These are phyloP conservation scores for Fragilaria radians DNA, from an alignment of 108 stramenopile species.

Conservation along the genomic window DNA sequence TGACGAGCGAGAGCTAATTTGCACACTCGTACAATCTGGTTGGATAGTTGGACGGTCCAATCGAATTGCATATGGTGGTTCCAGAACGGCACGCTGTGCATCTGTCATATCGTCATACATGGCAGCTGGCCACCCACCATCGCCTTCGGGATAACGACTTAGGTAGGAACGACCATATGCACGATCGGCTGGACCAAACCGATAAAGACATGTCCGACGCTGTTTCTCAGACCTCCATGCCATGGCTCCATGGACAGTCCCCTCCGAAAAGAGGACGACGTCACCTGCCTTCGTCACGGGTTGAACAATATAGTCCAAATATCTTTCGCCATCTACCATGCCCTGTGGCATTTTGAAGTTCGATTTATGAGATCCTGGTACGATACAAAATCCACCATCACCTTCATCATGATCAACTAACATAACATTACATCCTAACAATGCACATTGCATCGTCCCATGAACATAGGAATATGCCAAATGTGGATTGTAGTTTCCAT, in stretches of 20 bases:
- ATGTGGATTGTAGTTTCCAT: constrained; percentile 76
- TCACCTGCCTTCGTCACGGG: constrained; percentile 88
- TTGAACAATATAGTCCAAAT: constrained; percentile 77
- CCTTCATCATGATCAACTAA: constrained; percentile 81
- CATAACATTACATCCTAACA: constrained; percentile 81
- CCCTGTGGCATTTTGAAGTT: constrained; percentile 84
- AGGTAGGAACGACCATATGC: constrained; percentile 87
- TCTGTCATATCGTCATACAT: constrained; percentile 78
- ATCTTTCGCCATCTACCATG: constrained; percentile 77
- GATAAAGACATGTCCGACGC: constrained; percentile 73
- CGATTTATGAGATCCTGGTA: constrained; percentile 87
- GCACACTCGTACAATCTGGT: constrained; percentile 53
- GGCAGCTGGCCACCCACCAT: constrained; percentile 71
- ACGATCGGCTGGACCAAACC: constrained; percentile 76
- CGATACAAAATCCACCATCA: constrained; percentile 89
- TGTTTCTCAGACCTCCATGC: constrained; percentile 64
- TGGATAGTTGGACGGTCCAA: constrained; percentile 75
- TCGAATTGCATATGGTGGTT: constrained; percentile 86
- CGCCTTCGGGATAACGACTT: constrained; percentile 51
- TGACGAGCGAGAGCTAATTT: constrained; percentile 56
- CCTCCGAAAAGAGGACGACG: constrained; percentile 88
- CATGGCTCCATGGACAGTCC: constrained; percentile 89
- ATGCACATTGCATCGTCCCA: constrained; percentile 54
- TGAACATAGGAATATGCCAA: constrained; percentile 79
- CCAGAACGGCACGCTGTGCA: constrained; percentile 77